Conservation (phyloP, 805 yeast species). For the Hanseniaspora jakobsenii region DNA sequence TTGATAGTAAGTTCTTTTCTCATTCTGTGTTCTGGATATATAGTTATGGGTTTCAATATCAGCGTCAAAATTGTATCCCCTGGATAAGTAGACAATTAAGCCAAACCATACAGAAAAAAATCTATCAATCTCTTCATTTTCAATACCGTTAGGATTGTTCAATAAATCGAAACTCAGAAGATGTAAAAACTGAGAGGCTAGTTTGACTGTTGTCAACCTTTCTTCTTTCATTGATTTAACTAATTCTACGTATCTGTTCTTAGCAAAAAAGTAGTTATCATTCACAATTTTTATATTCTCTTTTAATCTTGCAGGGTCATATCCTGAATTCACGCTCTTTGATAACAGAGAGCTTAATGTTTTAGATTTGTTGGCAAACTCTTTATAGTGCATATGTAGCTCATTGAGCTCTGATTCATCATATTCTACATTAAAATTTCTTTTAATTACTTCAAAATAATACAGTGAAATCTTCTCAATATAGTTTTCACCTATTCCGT, state of each 20-base stretch:
- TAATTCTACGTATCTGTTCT: constrained; percentile 3
- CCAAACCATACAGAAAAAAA: constrained; percentile 14
- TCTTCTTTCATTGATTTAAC: background rate
- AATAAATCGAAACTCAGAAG: background rate
- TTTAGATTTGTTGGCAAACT: background rate
- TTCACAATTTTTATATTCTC: background rate
- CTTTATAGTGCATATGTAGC: background rate
- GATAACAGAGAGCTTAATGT: background rate
- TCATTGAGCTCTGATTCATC: background rate
- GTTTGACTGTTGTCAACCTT: background rate
- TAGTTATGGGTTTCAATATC: background rate
- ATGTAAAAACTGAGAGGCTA: background rate
- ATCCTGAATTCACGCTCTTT: background rate
- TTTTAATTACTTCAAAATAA: background rate
- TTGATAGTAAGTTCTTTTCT: background rate
- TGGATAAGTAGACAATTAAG: constrained; percentile 3
- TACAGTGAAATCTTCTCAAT: background rate
- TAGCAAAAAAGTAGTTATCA: background rate
- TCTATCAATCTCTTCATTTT: constrained; percentile 4
- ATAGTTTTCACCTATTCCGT: too few species aligned
- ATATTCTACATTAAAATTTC: background rate
- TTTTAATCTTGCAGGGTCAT: background rate
- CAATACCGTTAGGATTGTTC: background rate
- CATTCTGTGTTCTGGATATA: too few species aligned
- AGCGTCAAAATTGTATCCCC: constrained; percentile 4